Conservation (phyloP, 768 basidiomycete genomes). For the Podaxis sp. region DNA sequence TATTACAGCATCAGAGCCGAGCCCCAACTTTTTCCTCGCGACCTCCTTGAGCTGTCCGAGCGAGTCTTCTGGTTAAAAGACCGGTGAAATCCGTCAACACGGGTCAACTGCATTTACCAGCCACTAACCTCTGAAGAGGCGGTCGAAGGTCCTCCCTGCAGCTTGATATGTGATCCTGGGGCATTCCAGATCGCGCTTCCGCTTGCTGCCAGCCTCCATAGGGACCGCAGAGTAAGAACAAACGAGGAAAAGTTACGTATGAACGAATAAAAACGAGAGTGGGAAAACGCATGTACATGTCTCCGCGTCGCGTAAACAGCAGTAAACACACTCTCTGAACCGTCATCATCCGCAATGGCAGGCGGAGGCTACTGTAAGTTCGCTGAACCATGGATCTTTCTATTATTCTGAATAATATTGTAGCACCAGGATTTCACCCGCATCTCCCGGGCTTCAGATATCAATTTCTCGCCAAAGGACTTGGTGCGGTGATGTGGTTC, state of each 20-base stretch:
- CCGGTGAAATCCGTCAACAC: neutral
- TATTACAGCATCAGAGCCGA: constrained; percentile 35
- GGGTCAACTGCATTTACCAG: neutral
- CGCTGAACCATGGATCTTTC: neutral
- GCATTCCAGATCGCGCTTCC: constrained; percentile 37
- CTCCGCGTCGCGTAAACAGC: constrained; percentile 29
- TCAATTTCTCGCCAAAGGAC: constrained; percentile 75
- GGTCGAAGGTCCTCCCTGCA: constrained; percentile 44
- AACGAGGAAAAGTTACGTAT: constrained; percentile 11
- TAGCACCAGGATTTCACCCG: constrained; percentile 82
- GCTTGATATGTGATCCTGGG: constrained; percentile 47
- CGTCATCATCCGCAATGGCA: constrained; percentile 34
- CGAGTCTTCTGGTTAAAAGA: constrained; percentile 47
- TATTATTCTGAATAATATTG: neutral
- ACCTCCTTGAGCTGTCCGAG: constrained; percentile 55
- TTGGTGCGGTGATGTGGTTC: constrained; percentile 98
- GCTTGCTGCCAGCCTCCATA: constrained; percentile 41
- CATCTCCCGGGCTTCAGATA: constrained; percentile 79
- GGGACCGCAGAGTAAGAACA: constrained; percentile 8
- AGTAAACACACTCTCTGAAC: constrained; percentile 28
- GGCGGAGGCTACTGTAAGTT: constrained; percentile 34
- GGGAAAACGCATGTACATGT: constrained; percentile 11
- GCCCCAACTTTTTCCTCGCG: constrained; percentile 60
- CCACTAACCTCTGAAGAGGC: constrained; percentile 49
- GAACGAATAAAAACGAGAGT: constrained; percentile 5